Conservation (phyloP, 108 stramenopile species). For the Aurantiochytrium sp. region DNA sequence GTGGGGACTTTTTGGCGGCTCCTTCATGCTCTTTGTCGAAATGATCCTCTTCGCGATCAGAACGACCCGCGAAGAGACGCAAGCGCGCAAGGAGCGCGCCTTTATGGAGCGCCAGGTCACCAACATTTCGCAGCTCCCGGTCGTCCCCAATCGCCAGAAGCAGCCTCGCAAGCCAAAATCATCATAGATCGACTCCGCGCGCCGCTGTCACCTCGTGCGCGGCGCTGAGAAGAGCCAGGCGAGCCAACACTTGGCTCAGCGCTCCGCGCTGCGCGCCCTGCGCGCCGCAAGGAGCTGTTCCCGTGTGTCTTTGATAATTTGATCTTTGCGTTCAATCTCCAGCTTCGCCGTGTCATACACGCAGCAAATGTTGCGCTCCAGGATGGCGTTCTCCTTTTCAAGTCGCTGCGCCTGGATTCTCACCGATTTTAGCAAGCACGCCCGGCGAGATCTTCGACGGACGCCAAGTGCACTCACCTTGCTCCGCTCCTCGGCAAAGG, state of each 20-base stretch:
- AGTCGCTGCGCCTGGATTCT: neutral
- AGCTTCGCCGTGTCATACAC: slow-evolving; percentile 17
- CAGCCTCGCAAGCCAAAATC: neutral
- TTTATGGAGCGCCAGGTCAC: neutral
- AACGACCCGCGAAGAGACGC: neutral
- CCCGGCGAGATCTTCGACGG: neutral
- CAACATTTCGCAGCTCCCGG: neutral
- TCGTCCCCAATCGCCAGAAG: neutral
- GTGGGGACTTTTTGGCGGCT: slow-evolving; percentile 7
- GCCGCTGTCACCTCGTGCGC: too few relatives aligned
- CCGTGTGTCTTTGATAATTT: neutral
- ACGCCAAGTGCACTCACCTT: neutral
- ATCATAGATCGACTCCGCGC: too few relatives aligned
- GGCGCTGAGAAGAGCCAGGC: too few relatives aligned
- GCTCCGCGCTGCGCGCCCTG: too few relatives aligned
- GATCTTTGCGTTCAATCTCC: neutral
- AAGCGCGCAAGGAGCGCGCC: neutral
- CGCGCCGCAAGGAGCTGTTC: neutral
- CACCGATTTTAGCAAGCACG: neutral
- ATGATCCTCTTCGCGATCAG: neutral
- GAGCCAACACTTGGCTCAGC: too few relatives aligned
- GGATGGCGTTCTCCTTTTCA: neutral
- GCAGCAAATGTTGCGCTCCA: neutral
- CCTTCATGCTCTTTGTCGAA: neutral
- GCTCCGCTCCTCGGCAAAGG: neutral